phyloP scores from a whole-genome alignment of 352 stramenopile genomes.

The Globisporangium viniferum region DNA sequence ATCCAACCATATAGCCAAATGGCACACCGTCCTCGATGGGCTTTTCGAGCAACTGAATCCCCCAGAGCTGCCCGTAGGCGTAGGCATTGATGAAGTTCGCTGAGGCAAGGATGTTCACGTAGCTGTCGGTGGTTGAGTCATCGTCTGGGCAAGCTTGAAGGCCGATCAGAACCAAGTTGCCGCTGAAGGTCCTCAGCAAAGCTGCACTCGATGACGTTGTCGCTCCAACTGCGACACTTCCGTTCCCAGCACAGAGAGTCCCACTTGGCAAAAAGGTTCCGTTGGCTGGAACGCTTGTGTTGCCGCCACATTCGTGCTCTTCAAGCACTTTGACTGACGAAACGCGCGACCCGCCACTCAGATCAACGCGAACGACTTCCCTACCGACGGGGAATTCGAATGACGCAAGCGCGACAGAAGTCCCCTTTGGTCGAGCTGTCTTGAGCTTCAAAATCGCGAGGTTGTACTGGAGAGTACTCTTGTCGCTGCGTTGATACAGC shows the following conservation, averaged over 20 bases:
- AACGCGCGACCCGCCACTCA: background rate
- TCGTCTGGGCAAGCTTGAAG: background rate
- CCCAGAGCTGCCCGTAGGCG: background rate
- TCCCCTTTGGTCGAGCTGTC: background rate
- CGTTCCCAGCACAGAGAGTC: conserved; percentile 12
- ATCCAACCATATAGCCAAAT: background rate
- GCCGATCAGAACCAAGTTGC: background rate
- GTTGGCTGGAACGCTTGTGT: no score
- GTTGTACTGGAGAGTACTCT: background rate
- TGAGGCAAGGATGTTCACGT: background rate
- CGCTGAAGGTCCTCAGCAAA: background rate
- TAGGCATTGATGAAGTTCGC: conserved; percentile 13
- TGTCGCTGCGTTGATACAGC: background rate
- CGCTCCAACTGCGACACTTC: background rate
- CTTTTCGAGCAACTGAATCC: background rate
- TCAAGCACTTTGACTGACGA: background rate
- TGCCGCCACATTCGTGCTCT: background rate
- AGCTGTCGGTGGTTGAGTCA: background rate
- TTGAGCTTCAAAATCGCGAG: background rate
- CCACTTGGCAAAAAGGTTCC: background rate
- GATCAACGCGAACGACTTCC: background rate
- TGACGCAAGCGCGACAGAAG: background rate
- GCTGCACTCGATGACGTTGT: background rate
- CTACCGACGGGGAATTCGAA: background rate
- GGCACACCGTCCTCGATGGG: no score